Evolutionary conservation across 108 stramenopile species (phyloP), one percentile per base, ranked within the genome.

Genomic region (Mayamaea pseudoterrestris): DNA sequence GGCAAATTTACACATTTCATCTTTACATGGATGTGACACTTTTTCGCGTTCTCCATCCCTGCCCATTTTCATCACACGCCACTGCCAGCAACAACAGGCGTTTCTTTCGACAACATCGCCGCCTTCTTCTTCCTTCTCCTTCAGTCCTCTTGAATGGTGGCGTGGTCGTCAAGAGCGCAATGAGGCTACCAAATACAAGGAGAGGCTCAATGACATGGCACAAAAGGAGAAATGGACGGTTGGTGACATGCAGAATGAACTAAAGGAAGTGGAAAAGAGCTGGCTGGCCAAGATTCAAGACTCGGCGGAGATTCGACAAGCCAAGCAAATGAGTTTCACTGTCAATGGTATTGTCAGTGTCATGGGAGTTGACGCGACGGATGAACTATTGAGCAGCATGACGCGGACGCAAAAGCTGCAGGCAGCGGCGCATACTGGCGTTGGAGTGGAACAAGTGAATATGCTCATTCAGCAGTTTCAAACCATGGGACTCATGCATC

Each of bases 401-500:
- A 74, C 63, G 20, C 58, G 77, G 14, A 42, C 68, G 34, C 50
- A 79, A 32, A 77, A 76, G 13, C 47, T 78, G 9, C 55, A 65
- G 30, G 60, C 73, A 4, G 55, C 62, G 0, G 52, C 45, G 2
- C 43, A 61, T 14, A 63, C 68, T 20, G 71, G 69, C 32, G 55
- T 56, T 44, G 59, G 74, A 6, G 50, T 88, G 24, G 74, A 79
- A 32, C 82, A 89, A 32, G 57, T 84, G 9, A 53, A 72, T 14
- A 45, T 64, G n/a, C 43, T 89, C 27, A 35, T 83, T 30, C 32
- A 65, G 2, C 80, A 81, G 47, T 80, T 83, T 54, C 63, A 73
- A 16, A 61, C 70, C 21, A 78, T 89, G 82, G 69, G 73, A 11
- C 63, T 80, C 28, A 83, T 89, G 87, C 87, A 89, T 55, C 58